Evolutionary conservation across 805 yeast genomes (phyloP).

Genomic region (Saccharomycodes ludwigii): DNA sequence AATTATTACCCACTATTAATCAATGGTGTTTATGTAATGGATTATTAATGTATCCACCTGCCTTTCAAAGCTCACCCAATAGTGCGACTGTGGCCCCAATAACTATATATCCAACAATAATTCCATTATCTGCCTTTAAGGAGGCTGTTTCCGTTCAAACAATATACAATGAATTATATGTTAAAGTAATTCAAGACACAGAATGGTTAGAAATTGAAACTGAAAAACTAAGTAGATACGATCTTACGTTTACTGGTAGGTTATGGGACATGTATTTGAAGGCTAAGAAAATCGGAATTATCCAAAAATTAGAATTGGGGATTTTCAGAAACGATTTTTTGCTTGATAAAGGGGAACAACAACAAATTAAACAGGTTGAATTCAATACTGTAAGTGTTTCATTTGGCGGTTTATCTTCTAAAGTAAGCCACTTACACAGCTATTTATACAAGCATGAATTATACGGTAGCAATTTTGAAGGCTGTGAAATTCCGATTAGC

Average conservation of each 20-base stretch:
- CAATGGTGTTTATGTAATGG: slow-evolving; percentile 81
- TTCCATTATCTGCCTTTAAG: slow-evolving; percentile 55
- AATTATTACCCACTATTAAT: slow-evolving; percentile 31
- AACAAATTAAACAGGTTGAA: slow-evolving; percentile 78
- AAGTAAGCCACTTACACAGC: slow-evolving; percentile 64
- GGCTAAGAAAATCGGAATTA: slow-evolving; percentile 36
- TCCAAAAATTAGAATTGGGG: slow-evolving; percentile 66
- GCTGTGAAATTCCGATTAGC: slow-evolving; percentile 47
- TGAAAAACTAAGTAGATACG: slow-evolving; percentile 42
- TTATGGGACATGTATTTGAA: slow-evolving; percentile 47
- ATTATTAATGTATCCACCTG: slow-evolving; percentile 65
- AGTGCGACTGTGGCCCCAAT: slow-evolving; percentile 64
- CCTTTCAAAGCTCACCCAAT: slow-evolving; percentile 30
- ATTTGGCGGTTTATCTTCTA: slow-evolving; percentile 80
- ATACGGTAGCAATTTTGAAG: slow-evolving; percentile 35
- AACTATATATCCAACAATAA: slow-evolving; percentile 84
- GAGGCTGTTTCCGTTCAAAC: slow-evolving; percentile 56
- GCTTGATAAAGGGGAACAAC: slow-evolving; percentile 36
- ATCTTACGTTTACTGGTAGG: slow-evolving; percentile 71
- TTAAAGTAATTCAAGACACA: slow-evolving; percentile 43
- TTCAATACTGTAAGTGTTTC: slow-evolving; percentile 94
- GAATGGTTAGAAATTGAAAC: slow-evolving; percentile 54
- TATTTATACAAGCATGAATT: slow-evolving; percentile 48
- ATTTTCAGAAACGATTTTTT: slow-evolving; percentile 86
- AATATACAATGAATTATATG: slow-evolving; percentile 63